Base-by-base conservation (phyloP, 345 rosid genomes). In the Eucalyptus marginata region DNA sequence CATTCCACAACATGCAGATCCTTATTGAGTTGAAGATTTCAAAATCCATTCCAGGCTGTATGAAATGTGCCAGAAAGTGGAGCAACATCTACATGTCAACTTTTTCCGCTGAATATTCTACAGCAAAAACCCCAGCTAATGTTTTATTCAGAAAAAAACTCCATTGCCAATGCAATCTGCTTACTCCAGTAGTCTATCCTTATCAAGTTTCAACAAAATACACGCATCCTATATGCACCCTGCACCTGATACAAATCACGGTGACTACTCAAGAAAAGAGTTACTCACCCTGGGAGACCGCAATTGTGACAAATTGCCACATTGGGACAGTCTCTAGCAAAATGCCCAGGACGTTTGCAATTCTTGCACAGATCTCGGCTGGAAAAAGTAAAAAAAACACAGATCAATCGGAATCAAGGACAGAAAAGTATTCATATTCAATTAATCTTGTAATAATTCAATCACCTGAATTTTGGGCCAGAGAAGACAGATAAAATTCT, bases 271-370 rank as follows among this genome's bases (percentile, higher is more conserved):
- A 62, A 36, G 85, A 36, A 86, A 44, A 50, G 64, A 33, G 20
- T 83, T 89, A 33, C 92, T 89, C 92, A 97, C 99, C 99, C 99
- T 3, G 99, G 98, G 90, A 96, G 99, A 81, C 98, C 96, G 76
- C 99, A 97, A 89, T 96, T 97, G 94, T 97, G 98, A 93, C 99
- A 97, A 89, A 96, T 96, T 81, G 98, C 97, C 92, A 94, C 99
- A 94, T 96, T 97, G 29, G 99, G 93, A 91, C 99, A 97, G 89
- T 97, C 99, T 92, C 99, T 94, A 88, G 99, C 99, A 92, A 90
- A 97, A 91, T 97, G 99, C 58, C 99, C 99, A 18, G 99, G 99
- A 87, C 97, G 93, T 89, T 95, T 98, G 94, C 99, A 97, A 92
- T 97, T 97, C 93, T 98, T 98, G 97, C 99, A 98, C 88, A 98